phyloP scores from a whole-genome alignment of 345 rosid genomes.

The Stellera chamaejasme region DNA sequence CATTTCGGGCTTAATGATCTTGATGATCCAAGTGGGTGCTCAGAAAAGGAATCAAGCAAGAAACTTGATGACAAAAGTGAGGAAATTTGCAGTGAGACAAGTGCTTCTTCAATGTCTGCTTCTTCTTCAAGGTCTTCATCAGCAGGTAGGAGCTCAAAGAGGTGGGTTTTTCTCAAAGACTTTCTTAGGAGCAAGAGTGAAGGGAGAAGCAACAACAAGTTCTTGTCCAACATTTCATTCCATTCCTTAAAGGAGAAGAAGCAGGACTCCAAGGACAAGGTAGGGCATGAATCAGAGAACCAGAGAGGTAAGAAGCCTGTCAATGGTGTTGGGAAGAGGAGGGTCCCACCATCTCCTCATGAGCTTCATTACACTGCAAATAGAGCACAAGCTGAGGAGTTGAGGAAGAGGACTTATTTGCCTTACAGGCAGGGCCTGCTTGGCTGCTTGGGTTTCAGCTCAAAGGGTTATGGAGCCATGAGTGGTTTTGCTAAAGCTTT shows the following conservation, averaged over 20 bases:
- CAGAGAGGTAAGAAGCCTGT: constrained; percentile 33
- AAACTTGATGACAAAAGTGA: not conserved
- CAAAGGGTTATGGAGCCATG: constrained; percentile 90
- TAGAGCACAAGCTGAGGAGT: constrained; percentile 92
- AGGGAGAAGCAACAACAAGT: constrained; percentile 23
- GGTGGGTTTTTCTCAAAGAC: constrained; percentile 29
- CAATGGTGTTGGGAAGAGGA: constrained; percentile 55
- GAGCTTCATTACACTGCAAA: constrained; percentile 87
- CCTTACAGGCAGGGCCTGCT: constrained; percentile 92
- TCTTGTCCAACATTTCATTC: constrained; percentile 33
- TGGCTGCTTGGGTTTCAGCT: constrained; percentile 96
- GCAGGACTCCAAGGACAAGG: constrained; percentile 21
- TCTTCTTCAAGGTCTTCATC: constrained; percentile 32
- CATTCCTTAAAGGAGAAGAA: constrained; percentile 15
- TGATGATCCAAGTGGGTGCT: not conserved
- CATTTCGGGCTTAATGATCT: constrained; percentile 17
- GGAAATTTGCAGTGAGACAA: constrained; percentile 7
- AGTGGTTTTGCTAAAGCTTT: constrained; percentile 83
- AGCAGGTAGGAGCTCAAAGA: constrained; percentile 27
- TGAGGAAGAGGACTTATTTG: constrained; percentile 91
- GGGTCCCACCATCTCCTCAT: constrained; percentile 72
- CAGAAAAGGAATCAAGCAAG: constrained; percentile 2
- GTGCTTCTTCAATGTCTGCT: constrained; percentile 23
- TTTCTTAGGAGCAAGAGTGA: constrained; percentile 48
- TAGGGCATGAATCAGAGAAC: constrained; percentile 7